phyloP scores from a whole-genome alignment of 2,329 filamentous ascomycete genomes.

The Huntiella moniliformis region DNA sequence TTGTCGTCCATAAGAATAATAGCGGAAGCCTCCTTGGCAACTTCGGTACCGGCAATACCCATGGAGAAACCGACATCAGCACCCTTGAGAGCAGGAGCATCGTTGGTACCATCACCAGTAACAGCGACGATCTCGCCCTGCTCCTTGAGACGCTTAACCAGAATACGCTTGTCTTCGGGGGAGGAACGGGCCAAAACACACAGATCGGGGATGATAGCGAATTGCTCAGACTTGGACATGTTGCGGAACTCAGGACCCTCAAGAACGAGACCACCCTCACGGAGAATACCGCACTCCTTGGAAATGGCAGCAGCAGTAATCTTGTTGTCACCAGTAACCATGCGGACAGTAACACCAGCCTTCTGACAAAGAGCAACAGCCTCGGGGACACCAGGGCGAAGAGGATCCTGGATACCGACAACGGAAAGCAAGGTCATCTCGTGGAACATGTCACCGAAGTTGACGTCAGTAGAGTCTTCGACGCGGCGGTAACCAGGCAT shows the following conservation, averaged over 20 bases:
- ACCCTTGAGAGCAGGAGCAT: constrained; percentile 62
- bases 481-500: constrained; percentile 39
- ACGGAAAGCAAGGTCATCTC: constrained; percentile 51
- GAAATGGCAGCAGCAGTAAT: constrained; percentile 64
- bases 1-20: constrained; percentile 83
- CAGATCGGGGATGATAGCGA: constrained; percentile 47
- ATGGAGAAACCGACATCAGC: constrained; percentile 74
- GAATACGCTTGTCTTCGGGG: constrained; percentile 56
- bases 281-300: constrained; percentile 57
- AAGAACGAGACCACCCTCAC: constrained; percentile 49
- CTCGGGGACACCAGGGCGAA: constrained; percentile 54
- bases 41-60: constrained; percentile 68
- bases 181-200: constrained; percentile 58
- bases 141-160: constrained; percentile 53
- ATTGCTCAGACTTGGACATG: constrained; percentile 44
- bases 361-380: constrained; percentile 55
- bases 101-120: constrained; percentile 69
- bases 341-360: constrained; percentile 62
- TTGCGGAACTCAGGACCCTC: constrained; percentile 65
- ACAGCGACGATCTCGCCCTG: constrained; percentile 63
- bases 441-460: constrained; percentile 47
- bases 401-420: constrained; percentile 66
- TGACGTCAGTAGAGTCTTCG: constrained; percentile 40
- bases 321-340: constrained; percentile 74
- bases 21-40: constrained; percentile 68